These are phyloP conservation scores for Sporothrix phasma DNA, from an alignment of 2,329 filamentous ascomycete genomes.

Conservation along the genomic window DNA sequence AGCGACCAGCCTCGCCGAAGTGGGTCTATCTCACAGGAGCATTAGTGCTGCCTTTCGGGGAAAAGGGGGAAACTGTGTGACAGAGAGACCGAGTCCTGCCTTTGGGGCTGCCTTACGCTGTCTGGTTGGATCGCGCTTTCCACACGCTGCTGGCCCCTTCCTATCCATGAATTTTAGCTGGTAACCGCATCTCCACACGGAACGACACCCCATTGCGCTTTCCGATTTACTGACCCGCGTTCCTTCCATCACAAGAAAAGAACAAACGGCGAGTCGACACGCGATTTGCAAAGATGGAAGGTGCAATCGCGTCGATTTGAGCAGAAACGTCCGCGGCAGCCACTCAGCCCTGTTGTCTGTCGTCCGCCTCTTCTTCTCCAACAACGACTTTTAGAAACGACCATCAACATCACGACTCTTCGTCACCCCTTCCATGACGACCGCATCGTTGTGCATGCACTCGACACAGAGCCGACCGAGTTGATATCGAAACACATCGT, in stretches of 20 bases:
- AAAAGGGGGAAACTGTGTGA: not conserved
- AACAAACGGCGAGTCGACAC: not conserved
- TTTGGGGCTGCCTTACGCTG: not conserved
- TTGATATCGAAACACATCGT: not conserved
- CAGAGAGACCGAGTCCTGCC: not conserved
- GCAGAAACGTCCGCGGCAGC: not conserved
- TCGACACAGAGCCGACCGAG: not conserved
- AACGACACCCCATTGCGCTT: not conserved
- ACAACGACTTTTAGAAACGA: not conserved
- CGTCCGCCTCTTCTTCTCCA: not conserved
- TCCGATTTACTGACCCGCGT: not conserved
- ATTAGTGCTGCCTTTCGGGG: not conserved
- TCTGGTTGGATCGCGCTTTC: conserved; percentile 15
- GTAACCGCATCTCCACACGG: not conserved
- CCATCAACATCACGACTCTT: not conserved
- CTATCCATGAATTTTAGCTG: not conserved
- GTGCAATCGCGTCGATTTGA: not conserved
- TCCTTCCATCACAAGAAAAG: not conserved
- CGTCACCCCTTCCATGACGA: not conserved
- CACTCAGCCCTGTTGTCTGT: not conserved
- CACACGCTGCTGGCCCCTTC: not conserved
- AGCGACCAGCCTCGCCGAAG: conserved; percentile 4
- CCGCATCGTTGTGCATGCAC: not conserved
- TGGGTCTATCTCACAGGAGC: not conserved
- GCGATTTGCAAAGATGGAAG: conserved; percentile 8